A percentile compares a stretch with the other conserved stretches of the same genome.
Conservation (phyloP, 179 eudicot species). For the Pouteria campechiana region DNA sequence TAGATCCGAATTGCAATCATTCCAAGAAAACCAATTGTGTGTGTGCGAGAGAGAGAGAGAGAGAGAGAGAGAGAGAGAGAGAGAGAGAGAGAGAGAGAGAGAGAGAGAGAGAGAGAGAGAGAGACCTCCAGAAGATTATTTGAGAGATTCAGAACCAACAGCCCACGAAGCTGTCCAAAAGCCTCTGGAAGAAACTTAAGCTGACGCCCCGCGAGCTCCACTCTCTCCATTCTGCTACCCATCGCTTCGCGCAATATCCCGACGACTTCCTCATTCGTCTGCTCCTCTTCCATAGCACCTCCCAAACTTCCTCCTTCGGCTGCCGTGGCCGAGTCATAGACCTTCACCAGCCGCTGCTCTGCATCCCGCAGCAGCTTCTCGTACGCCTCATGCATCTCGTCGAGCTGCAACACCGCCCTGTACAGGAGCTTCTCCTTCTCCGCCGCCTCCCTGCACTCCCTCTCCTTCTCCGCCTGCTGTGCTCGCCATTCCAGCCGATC, state of each 20-base stretch:
- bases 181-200: constrained; percentile 23
- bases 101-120: no score
- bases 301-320: constrained; percentile 6
- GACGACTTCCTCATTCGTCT: constrained; percentile 12
- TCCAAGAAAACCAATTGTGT: no score
- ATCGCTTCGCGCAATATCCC: constrained; percentile 8
- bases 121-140: constrained; percentile 30
- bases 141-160: constrained; percentile 27
- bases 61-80: no score
- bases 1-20: no score
- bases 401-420: constrained; percentile 54
- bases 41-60: no score
- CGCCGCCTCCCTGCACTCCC: constrained; percentile 11
- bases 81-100: no score
- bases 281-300: constrained; percentile 9
- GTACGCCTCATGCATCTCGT: constrained; percentile 69
- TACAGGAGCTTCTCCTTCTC: constrained; percentile 49
- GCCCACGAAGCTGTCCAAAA: constrained; percentile 11
- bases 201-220: constrained; percentile 17
- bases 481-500: constrained; percentile 16
- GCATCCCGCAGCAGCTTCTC: constrained; percentile 45
- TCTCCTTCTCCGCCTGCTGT: constrained; percentile 15
- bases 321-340: constrained; percentile 52
- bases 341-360: constrained; percentile 53
- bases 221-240: constrained; percentile 6